Evolutionary conservation across 495 filamentous ascomycete species (phyloP).

Genomic region (Tricharina praecox): DNA sequence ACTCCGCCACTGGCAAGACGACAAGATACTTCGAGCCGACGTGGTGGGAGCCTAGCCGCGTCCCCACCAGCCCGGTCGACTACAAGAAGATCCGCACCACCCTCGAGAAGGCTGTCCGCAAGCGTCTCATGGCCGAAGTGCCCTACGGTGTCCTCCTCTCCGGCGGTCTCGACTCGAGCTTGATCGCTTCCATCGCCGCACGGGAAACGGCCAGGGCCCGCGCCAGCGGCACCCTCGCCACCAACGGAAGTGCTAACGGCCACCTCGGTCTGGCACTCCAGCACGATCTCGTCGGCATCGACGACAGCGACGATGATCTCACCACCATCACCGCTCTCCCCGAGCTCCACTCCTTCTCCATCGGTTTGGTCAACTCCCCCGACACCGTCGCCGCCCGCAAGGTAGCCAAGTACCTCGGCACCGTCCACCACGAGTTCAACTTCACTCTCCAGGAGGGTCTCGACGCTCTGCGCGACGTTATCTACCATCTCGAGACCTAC

Average conservation of each 20-base stretch:
- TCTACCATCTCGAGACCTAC: slow-evolving; percentile 92
- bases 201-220: slow-evolving; percentile 68
- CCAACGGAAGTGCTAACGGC: slow-evolving; percentile 31
- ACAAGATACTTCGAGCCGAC: slow-evolving; percentile 77
- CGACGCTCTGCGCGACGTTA: slow-evolving; percentile 88
- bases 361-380: slow-evolving; percentile 77
- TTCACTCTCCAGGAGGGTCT: slow-evolving; percentile 95
- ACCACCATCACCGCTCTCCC: slow-evolving; percentile 83
- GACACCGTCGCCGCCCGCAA: slow-evolving; percentile 77
- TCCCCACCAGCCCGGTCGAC: slow-evolving; percentile 66
- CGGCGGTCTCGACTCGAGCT: slow-evolving; percentile 84
- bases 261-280: slow-evolving; percentile 27
- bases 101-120: slow-evolving; percentile 80
- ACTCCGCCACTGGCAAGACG: slow-evolving; percentile 66
- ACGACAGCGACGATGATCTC: slow-evolving; percentile 70
- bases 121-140: slow-evolving; percentile 95
- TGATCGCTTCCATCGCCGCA: slow-evolving; percentile 90
- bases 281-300: slow-evolving; percentile 69
- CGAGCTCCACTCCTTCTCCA: slow-evolving; percentile 95
- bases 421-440: slow-evolving; percentile 92
- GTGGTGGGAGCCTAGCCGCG: slow-evolving; percentile 74
- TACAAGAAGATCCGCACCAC: slow-evolving; percentile 61
- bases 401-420: slow-evolving; percentile 88
- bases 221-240: slow-evolving; percentile 34
- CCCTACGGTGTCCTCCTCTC: slow-evolving; percentile 93